Conservation (phyloP, 1,284 basidiomycete species). For the Boletus semigastroideus region DNA sequence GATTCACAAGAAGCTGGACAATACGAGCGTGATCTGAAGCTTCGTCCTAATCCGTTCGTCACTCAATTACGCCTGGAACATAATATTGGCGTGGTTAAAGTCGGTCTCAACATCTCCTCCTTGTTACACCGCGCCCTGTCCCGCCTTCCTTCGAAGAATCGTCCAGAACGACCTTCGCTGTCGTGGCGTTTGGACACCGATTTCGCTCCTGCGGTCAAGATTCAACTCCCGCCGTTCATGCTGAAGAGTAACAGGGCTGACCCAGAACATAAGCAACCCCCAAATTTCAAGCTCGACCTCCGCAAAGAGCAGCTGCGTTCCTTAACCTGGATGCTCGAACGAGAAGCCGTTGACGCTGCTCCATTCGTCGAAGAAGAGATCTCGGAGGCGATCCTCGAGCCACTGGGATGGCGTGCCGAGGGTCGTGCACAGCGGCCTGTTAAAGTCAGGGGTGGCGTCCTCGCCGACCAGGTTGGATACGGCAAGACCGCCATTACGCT, state of each 20-base stretch:
- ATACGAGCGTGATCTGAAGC: slow-evolving; percentile 86
- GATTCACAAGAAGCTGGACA: slow-evolving; percentile 82
- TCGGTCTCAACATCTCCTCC: slow-evolving; percentile 87
- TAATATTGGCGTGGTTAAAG: slow-evolving; percentile 68
- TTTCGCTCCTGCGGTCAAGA: slow-evolving; percentile 64
- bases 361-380: slow-evolving; percentile 94
- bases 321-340: slow-evolving; percentile 88
- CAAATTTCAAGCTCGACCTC: slow-evolving; percentile 69
- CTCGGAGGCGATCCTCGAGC: slow-evolving; percentile 82
- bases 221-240: slow-evolving; percentile 62
- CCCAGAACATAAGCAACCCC: slow-evolving; percentile 73
- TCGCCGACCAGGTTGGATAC: slow-evolving; percentile 96
- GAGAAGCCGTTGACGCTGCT: slow-evolving; percentile 66
- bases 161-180: slow-evolving; percentile 52
- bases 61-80: slow-evolving; percentile 82
- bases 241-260: slow-evolving; percentile 82
- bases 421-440: slow-evolving; percentile 82
- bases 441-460: slow-evolving; percentile 82
- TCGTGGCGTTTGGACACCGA: slow-evolving; percentile 85
- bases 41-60: slow-evolving; percentile 83
- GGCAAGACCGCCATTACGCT: slow-evolving; percentile 96
- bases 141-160: slow-evolving; percentile 65
- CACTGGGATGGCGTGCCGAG: slow-evolving; percentile 91
- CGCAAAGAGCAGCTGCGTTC: slow-evolving; percentile 89
- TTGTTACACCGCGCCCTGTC: slow-evolving; percentile 86